phyloP scores from a whole-genome alignment of 768 basidiomycete species.

The Trametes sanguinea region DNA sequence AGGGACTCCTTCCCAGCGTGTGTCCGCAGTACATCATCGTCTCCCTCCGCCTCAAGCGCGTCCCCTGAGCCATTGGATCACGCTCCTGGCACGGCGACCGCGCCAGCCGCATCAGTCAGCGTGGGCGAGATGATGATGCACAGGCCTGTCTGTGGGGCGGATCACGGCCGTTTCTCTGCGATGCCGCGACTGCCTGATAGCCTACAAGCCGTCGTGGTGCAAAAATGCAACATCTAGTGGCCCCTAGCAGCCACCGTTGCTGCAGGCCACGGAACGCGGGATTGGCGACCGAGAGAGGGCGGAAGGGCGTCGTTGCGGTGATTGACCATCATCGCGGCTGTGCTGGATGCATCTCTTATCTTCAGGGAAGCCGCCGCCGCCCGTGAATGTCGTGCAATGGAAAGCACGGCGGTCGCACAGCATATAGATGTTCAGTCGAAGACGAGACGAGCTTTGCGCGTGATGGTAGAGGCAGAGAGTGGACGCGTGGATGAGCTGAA shows the following conservation, averaged over 20 bases:
- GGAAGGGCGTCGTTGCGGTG: neutral
- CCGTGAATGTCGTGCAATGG: too few relatives aligned
- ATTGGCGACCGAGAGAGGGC: neutral
- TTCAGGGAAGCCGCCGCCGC: too few relatives aligned
- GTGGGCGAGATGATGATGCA: conserved; percentile 6
- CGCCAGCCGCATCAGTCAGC: conserved; percentile 2
- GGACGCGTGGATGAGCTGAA: neutral
- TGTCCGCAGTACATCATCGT: neutral
- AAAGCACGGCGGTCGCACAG: too few relatives aligned
- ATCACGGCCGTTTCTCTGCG: conserved; percentile 17
- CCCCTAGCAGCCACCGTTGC: too few relatives aligned
- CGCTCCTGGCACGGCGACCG: neutral
- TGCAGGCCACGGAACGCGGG: neutral
- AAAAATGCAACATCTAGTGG: neutral
- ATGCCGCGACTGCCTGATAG: conserved; percentile 2
- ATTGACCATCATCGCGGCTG: conserved; percentile 6
- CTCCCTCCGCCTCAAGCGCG: neutral
- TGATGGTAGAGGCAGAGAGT: neutral
- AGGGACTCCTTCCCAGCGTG: neutral
- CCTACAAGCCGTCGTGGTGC: neutral
- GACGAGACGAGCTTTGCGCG: too few relatives aligned
- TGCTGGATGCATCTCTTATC: neutral
- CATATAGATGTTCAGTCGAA: neutral
- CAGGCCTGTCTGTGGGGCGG: neutral
- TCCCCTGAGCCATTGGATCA: neutral